Evolutionary conservation across 148 eudicot genomes (phyloP), one percentile per base, ranked within the genome.

Genomic region (Chenopodium album): DNA sequence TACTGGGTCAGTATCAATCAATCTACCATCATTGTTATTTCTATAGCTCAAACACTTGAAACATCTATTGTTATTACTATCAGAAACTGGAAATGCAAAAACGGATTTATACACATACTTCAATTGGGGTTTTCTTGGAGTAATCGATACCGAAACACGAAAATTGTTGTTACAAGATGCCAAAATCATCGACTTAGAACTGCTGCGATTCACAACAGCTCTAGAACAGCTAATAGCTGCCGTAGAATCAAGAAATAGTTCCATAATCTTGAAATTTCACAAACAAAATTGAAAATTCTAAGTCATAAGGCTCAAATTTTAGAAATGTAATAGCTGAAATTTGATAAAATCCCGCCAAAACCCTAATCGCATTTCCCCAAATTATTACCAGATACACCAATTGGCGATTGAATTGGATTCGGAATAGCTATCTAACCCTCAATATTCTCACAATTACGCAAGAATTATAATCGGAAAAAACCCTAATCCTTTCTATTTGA

Each of bases 31-130:
- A 73, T 56, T 5, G 22, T 67, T 47, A 76, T 29, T 80, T 68
- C 87, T 77, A 73, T 46, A 32, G 78, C 76, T 65, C 19, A 83
- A 85, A 77, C 85, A 83, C 83, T 80, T 85, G 78, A 85, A 78
- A 81, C 86, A 56, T 52, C 75, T 46, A 77, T 48, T 79, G 6
- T 31, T 62, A 54, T 41, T 47, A 7, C 60, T 23, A 12, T 73
- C 34, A 73, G 41, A n/a, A 62, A 64, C 75, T 48, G 60, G 59
- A 28, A 83, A 78, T 54, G 77, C 77, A 22, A 81, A 72, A 14
- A 80, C 64, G 54, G 82, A n/a, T 70, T 26, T 79, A 68, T 44
- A 80, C 47, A 78, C 73, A 82, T 71, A 34, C 74, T 77, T 82
- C 23, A 64, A 50, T 17, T 76, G 78, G 1, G 70, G 56, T 78